These are phyloP conservation scores for Brasilioporus rufonigricans DNA, from an alignment of 768 basidiomycete genomes.

Conservation along the genomic window DNA sequence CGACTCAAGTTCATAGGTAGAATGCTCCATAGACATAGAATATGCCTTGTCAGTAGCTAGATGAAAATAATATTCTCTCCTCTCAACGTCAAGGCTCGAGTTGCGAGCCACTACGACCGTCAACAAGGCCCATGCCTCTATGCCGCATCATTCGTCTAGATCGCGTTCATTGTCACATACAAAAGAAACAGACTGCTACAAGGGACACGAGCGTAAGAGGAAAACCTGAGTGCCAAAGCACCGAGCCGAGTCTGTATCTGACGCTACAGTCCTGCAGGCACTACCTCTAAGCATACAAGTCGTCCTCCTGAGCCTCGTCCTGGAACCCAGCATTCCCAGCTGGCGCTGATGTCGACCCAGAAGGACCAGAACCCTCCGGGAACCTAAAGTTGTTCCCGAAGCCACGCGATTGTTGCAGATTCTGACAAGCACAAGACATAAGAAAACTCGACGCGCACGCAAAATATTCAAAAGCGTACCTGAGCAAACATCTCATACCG, in stretches of 20 bases:
- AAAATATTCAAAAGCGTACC: slow-evolving; percentile 38
- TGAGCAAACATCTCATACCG: slow-evolving; percentile 99
- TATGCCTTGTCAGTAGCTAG: not conserved
- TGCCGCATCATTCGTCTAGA: slow-evolving; percentile 5
- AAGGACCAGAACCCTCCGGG: slow-evolving; percentile 66
- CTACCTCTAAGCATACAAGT: slow-evolving; percentile 71
- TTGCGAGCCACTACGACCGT: not conserved
- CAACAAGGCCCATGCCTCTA: too few species aligned
- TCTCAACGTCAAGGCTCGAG: not conserved
- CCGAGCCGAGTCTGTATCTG: not conserved
- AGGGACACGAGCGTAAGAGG: not conserved
- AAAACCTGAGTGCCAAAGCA: not conserved
- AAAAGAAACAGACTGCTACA: not conserved
- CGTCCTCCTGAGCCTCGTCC: slow-evolving; percentile 87
- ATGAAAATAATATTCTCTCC: not conserved
- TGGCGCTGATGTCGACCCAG: slow-evolving; percentile 37
- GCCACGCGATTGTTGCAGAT: slow-evolving; percentile 86
- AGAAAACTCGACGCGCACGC: not conserved
- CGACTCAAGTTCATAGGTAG: not conserved
- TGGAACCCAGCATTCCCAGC: slow-evolving; percentile 77
- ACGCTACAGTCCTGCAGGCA: not conserved
- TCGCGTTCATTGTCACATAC: slow-evolving; percentile 6
- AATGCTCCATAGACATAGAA: not conserved
- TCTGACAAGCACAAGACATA: slow-evolving; percentile 42
- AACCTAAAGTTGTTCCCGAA: slow-evolving; percentile 98